A percentile compares a stretch with the other conserved stretches of the same genome.
These are phyloP conservation scores for Globisporangium nodosum DNA, from an alignment of 352 stramenopile species.

Conservation along the genomic window DNA sequence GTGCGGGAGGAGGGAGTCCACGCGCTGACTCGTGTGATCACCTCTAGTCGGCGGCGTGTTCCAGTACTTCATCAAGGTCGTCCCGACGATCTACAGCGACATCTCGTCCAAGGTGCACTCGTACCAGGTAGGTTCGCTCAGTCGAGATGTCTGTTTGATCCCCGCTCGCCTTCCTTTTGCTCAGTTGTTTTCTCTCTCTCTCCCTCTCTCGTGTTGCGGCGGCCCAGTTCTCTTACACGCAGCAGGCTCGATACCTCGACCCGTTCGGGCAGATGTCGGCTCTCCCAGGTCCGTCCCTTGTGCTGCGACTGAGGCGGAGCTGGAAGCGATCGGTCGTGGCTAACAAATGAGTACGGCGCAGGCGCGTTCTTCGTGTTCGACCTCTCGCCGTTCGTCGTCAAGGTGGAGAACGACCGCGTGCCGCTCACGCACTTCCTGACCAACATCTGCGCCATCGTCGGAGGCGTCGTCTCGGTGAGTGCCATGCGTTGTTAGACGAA, in stretches of 20 bases:
- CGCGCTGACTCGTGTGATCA: constrained; percentile 8
- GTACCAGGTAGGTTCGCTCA: constrained; percentile 42
- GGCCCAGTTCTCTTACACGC: constrained; percentile 73
- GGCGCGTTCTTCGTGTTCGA: constrained; percentile 85
- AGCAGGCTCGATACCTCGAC: constrained; percentile 73
- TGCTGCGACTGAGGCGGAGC: too few species aligned
- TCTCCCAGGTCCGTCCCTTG: constrained; percentile 39
- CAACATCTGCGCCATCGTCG: constrained; percentile 80
- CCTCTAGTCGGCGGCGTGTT: constrained; percentile 64
- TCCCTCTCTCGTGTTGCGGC: background rate
- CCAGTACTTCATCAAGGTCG: constrained; percentile 88
- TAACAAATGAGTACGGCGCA: constrained; percentile 1
- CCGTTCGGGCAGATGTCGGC: constrained; percentile 58
- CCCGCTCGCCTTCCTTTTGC: too few species aligned
- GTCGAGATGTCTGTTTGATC: background rate
- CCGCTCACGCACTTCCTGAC: constrained; percentile 83
- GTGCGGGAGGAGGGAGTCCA: background rate
- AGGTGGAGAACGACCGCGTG: constrained; percentile 75
- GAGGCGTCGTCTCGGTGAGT: constrained; percentile 78
- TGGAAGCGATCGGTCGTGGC: too few species aligned
- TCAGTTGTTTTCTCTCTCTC: background rate
- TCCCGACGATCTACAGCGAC: constrained; percentile 83
- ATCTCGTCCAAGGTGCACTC: constrained; percentile 56
- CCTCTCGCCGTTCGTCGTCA: constrained; percentile 82
- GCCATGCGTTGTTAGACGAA: background rate